A percentile compares a stretch with the other conserved stretches of the same genome.
Evolutionary conservation across 2,329 filamentous ascomycete genomes (phyloP).

Genomic region (Sporothrix curviconia): DNA sequence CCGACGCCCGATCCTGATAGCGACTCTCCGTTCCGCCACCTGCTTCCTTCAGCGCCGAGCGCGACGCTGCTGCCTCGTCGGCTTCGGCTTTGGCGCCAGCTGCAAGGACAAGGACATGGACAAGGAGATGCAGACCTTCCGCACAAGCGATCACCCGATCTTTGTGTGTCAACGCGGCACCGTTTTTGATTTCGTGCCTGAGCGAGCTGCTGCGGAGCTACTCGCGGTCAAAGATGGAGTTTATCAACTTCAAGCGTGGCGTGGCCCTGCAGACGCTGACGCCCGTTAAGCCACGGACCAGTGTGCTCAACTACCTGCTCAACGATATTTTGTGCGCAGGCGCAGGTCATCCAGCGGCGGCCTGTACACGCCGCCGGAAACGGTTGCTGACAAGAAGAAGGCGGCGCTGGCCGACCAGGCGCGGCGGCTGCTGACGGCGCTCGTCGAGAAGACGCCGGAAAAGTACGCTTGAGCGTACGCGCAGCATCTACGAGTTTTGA

Average conservation of each 20-base stretch:
- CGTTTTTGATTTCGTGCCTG: conserved; percentile 85
- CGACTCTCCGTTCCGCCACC: too few species aligned
- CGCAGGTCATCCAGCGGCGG: too few species aligned
- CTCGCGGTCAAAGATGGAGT: conserved; percentile 92
- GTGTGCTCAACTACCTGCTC: conserved; percentile 87
- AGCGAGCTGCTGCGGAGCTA: conserved; percentile 87
- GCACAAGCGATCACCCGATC: conserved; percentile 86
- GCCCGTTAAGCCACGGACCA: conserved; percentile 88
- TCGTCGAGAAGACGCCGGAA: conserved; percentile 84
- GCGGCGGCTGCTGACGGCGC: conserved; percentile 74
- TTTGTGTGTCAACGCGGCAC: conserved; percentile 86
- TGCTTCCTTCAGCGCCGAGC: not conserved
- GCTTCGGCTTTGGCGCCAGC: not conserved
- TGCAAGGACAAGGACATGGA: conserved; percentile 19
- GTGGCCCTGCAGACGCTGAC: conserved; percentile 76
- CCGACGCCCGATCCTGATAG: conserved; percentile 9
- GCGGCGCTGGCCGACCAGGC: conserved; percentile 78
- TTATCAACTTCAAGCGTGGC: conserved; percentile 97
- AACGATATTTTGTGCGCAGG: conserved; percentile 63
- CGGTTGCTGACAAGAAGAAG: conserved; percentile 74
- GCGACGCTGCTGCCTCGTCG: not conserved
- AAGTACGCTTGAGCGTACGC: conserved; percentile 51
- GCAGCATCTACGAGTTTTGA: conserved; percentile 59
- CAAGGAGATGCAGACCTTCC: conserved; percentile 74
- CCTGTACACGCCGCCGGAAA: conserved; percentile 42